Evolutionary conservation across 2,329 filamentous ascomycete genomes (phyloP), one percentile per base, ranked within the genome.

Genomic region (Fusarium proliferatum): DNA sequence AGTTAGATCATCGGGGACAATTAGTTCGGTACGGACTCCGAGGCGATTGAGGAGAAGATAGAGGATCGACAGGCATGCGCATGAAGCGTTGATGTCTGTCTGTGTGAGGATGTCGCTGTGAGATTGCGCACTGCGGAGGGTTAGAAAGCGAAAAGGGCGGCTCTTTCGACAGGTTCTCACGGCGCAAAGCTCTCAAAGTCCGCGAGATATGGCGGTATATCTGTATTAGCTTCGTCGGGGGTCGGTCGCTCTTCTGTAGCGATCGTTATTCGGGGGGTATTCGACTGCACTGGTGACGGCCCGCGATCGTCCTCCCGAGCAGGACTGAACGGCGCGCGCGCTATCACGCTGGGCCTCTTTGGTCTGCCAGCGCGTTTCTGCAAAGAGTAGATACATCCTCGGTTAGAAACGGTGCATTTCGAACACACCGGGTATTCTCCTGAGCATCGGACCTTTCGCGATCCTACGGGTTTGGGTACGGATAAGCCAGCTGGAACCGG

Each of bases 401-500:
- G 46, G 30, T 46, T 34, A 2, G 62, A 55, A 39, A 39, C 7
- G 28, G 51, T 21, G n/a, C 13, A 65, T 34, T 55, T 39, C 4
- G 59, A 34, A 36, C 39, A 45, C 15, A 55, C 36, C 21, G 58
- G 59, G 39, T 28, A 34, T 55, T 65, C 39, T 23, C 59, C 45
- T 4, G 62, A 55, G 38, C 59, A 64, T 45, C 59, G 62, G 59
- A 63, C 62, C 62, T 65, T 65, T 64, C 59, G 26, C 19, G 39
- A n/a, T 28, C 26, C 16, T 53, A 7, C 4, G 3, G 28, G 30
- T 26, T 53, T 11, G 13, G 51, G 46, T 11, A 39, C 45, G 46
- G 30, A 41, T 58, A 46, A 58, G 55, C 41, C 55, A 46, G 39
- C 28, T 48, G n/a, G 17, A 12, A 23, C 39, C 41, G n/a, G 30